Conservation (phyloP, 2,329 filamentous ascomycete genomes). For the Colletotrichum tropicale region DNA sequence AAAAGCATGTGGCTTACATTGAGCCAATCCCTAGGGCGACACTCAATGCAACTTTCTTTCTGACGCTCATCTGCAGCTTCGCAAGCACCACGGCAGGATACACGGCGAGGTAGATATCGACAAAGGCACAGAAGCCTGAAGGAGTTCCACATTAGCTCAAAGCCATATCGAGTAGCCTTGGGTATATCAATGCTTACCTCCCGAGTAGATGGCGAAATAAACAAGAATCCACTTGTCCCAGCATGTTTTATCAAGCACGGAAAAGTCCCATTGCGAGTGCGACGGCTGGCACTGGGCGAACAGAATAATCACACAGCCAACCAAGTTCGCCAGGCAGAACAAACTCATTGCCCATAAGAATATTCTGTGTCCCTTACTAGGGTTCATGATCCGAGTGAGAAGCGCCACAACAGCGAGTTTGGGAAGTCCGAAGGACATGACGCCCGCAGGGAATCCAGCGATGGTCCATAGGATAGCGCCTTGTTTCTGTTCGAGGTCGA, state of each 20-base stretch:
- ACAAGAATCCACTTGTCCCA: slow-evolving; percentile 39
- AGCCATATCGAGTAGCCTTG: neutral
- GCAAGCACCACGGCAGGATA: slow-evolving; percentile 43
- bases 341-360: slow-evolving; percentile 41
- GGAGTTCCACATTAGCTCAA: neutral
- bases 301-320: slow-evolving; percentile 41
- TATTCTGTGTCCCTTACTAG: slow-evolving; percentile 31
- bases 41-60: slow-evolving; percentile 44
- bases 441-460: slow-evolving; percentile 38
- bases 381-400: slow-evolving; percentile 41
- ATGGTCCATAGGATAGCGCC: slow-evolving; percentile 39
- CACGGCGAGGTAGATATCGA: slow-evolving; percentile 47
- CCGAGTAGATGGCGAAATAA: slow-evolving; percentile 42
- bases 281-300: slow-evolving; percentile 46
- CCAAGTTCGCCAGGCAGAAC: slow-evolving; percentile 31
- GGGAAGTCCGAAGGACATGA: slow-evolving; percentile 43
- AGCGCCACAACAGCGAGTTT: slow-evolving; percentile 46
- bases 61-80: slow-evolving; percentile 38
- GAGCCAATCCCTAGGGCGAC: slow-evolving; percentile 42
- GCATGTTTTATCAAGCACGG: slow-evolving; percentile 33
- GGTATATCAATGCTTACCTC: slow-evolving; percentile 31
- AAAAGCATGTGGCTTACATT: slow-evolving; percentile 26
- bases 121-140: slow-evolving; percentile 35
- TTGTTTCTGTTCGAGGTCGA: slow-evolving; percentile 31
- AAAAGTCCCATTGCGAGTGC: slow-evolving; percentile 41